phyloP scores from a whole-genome alignment of 208 protist species.

The Crithidia thermophila region DNA sequence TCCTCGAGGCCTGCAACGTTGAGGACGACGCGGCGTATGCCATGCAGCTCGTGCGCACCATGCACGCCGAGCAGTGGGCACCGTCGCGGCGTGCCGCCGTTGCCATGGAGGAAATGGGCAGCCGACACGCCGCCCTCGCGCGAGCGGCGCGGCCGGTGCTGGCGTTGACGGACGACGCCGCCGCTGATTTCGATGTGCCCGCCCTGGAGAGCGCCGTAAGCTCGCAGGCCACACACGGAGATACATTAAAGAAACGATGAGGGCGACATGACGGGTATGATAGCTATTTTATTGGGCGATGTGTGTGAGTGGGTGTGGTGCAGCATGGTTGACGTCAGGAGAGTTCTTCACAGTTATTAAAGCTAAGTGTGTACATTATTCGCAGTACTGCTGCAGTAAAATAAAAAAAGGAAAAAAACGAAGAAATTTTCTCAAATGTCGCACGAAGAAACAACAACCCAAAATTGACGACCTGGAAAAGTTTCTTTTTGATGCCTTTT shows the following conservation, averaged over 20 bases:
- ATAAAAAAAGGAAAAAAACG: not conserved
- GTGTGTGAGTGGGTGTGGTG: too few relatives aligned
- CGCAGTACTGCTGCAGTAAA: not conserved
- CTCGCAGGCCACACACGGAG: not conserved
- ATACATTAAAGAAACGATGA: too few relatives aligned
- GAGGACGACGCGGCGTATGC: slow-evolving; percentile 55
- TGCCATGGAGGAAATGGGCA: slow-evolving; percentile 36
- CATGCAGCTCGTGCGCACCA: slow-evolving; percentile 52
- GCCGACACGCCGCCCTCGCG: slow-evolving; percentile 30
- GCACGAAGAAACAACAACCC: not conserved
- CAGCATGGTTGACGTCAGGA: too few relatives aligned
- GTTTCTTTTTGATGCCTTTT: too few relatives aligned
- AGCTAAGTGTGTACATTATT: too few relatives aligned
- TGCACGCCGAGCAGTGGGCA: slow-evolving; percentile 64
- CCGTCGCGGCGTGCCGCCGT: slow-evolving; percentile 30
- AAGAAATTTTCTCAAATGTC: not conserved
- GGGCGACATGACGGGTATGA: too few relatives aligned
- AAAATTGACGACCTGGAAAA: too few relatives aligned
- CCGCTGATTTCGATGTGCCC: not conserved
- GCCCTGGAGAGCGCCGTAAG: not conserved
- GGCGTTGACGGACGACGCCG: not conserved
- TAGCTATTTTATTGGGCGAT: too few relatives aligned
- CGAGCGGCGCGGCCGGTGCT: slow-evolving; percentile 10
- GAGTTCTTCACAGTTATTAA: too few relatives aligned
- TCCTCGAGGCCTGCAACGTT: slow-evolving; percentile 60